Percentiles rank a stretch among this genome's conserved stretches.
phyloP scores from a whole-genome alignment of 1,139 yeast genomes.

The Candida frijolesensis region DNA sequence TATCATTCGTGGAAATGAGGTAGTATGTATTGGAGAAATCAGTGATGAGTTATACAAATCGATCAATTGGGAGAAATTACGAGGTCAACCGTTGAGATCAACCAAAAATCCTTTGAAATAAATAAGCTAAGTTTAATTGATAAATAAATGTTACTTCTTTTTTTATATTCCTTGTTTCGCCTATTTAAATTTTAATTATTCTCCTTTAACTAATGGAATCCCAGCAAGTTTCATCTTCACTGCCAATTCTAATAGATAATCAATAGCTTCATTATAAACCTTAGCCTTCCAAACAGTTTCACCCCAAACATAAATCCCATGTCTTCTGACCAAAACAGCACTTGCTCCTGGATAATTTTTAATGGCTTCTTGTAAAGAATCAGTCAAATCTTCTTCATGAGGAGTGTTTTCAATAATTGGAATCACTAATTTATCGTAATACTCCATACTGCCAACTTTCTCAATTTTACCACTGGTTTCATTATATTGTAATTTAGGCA shows the following conservation, averaged over 20 bases:
- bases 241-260: slow-evolving; percentile 82
- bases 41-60: slow-evolving; percentile 52
- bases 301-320: slow-evolving; percentile 97
- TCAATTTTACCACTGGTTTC: slow-evolving; percentile 47
- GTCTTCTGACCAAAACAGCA: slow-evolving; percentile 89
- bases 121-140: neutral
- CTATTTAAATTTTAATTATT: neutral
- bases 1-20: slow-evolving; percentile 79
- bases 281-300: slow-evolving; percentile 91
- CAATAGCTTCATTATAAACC: slow-evolving; percentile 89
- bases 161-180: neutral
- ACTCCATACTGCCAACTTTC: slow-evolving; percentile 67
- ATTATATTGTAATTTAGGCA: slow-evolving; percentile 54
- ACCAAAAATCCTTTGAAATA: slow-evolving; percentile 44
- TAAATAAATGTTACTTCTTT: too few species aligned
- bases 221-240: slow-evolving; percentile 73
- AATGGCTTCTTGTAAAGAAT: slow-evolving; percentile 64
- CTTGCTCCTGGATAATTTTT: slow-evolving; percentile 70
- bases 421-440: slow-evolving; percentile 72
- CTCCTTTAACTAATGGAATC: slow-evolving; percentile 47
- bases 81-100: slow-evolving; percentile 37
- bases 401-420: slow-evolving; percentile 93
- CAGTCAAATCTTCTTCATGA: slow-evolving; percentile 83
- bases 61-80: slow-evolving; percentile 61
- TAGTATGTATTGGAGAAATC: slow-evolving; percentile 75